Conservation (phyloP, 148 eudicot species). For the Vaccinium macrocarpon region DNA sequence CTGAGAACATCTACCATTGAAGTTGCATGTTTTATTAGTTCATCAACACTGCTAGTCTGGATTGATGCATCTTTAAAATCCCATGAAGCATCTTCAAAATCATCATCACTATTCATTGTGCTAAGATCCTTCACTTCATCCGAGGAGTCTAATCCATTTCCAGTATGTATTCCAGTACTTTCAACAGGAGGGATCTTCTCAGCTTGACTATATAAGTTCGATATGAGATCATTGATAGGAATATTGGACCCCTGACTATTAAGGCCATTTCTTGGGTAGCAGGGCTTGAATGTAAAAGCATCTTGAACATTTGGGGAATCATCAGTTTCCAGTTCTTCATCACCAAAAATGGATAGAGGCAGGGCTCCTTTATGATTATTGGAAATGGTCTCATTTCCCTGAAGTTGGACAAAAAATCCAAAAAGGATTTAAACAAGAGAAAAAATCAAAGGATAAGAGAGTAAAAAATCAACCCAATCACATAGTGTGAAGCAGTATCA, state of each 20-base stretch:
- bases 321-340: conserved; percentile 44
- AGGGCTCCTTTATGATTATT: conserved; percentile 43
- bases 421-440: not conserved
- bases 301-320: conserved; percentile 32
- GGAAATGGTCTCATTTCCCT: conserved; percentile 41
- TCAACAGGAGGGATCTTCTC: conserved; percentile 33
- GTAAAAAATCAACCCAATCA: not conserved
- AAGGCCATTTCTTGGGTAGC: conserved; percentile 33
- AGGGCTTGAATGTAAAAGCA: conserved; percentile 30
- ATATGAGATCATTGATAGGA: conserved; percentile 63
- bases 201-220: conserved; percentile 65
- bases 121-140: conserved; percentile 27
- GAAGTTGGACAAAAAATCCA: conserved; percentile 16
- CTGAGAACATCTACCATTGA: conserved; percentile 44
- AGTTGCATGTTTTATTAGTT: conserved; percentile 51
- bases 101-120: conserved; percentile 33
- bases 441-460: not conserved
- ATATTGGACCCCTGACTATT: conserved; percentile 29
- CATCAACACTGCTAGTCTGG: conserved; percentile 26
- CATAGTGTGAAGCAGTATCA: not conserved
- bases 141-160: conserved; percentile 30
- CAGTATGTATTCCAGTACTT: conserved; percentile 23
- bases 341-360: conserved; percentile 66
- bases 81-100: conserved; percentile 58
- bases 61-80: conserved; percentile 54